phyloP scores from a whole-genome alignment of 306 rosid genomes.

The Quercus variabilis region DNA sequence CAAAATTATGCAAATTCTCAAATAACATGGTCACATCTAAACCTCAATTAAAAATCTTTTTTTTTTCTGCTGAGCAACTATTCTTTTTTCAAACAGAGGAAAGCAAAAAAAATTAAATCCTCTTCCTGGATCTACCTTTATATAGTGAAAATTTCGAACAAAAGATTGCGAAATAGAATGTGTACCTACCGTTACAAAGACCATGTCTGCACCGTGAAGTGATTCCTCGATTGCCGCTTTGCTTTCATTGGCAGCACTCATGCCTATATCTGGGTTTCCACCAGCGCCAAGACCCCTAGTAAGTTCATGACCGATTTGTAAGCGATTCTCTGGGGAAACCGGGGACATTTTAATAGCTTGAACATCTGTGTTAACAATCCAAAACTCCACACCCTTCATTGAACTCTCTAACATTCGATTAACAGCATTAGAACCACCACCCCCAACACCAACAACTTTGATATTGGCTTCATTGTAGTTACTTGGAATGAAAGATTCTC shows the following conservation, averaged over 20 bases:
- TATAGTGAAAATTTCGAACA: background rate
- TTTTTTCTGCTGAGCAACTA: background rate
- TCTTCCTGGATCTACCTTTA: background rate
- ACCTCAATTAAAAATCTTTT: background rate
- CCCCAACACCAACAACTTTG: slow-evolving; percentile 90
- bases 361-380: slow-evolving; percentile 90
- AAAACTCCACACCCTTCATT: slow-evolving; percentile 87
- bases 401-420: slow-evolving; percentile 95
- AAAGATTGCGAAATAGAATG: background rate
- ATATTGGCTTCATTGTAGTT: slow-evolving; percentile 71
- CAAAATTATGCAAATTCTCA: background rate
- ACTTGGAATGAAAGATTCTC: slow-evolving; percentile 33
- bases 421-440: slow-evolving; percentile 94
- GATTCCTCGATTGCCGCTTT: slow-evolving; percentile 74
- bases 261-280: slow-evolving; percentile 95
- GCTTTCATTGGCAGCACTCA: slow-evolving; percentile 97
- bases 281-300: slow-evolving; percentile 98
- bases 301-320: slow-evolving; percentile 91
- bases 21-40: background rate
- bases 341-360: slow-evolving; percentile 98
- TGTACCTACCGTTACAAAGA: slow-evolving; percentile 85
- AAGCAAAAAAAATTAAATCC: background rate
- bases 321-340: slow-evolving; percentile 58
- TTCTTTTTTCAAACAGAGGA: background rate
- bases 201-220: slow-evolving; percentile 90